A percentile compares a stretch with the other conserved stretches of the same genome.
Conservation (phyloP, 176 grass and related monocot genomes). For the Lolium multiflorum region DNA sequence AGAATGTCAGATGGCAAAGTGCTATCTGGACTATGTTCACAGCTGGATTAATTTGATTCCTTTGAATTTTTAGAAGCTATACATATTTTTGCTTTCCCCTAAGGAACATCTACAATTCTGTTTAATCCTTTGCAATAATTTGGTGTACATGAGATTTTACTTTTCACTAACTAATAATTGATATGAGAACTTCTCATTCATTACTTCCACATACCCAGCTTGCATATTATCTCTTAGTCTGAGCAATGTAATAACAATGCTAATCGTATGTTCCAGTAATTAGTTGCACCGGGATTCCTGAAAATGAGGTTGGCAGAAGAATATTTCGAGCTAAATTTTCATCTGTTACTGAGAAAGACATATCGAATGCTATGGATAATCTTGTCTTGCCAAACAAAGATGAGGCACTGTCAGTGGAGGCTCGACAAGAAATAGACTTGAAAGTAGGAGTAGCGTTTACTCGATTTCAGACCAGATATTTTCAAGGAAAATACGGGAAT, state of each 20-base stretch:
- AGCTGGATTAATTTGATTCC: constrained; percentile 4
- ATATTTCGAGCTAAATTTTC: constrained; percentile 93
- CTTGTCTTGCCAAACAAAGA: constrained; percentile 88
- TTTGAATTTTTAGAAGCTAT: constrained; percentile 19
- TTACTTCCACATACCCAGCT: neutral
- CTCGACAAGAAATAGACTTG: constrained; percentile 98
- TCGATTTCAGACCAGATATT: constrained; percentile 94
- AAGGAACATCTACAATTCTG: neutral
- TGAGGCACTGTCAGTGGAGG: constrained; percentile 86
- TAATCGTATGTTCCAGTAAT: constrained; percentile 68
- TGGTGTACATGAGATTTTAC: constrained; percentile 24
- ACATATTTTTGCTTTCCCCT: neutral
- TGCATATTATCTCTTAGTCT: constrained; percentile 19
- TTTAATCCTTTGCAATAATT: neutral
- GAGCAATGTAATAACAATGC: constrained; percentile 14
- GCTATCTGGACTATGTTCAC: constrained; percentile 10
- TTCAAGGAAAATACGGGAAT: constrained; percentile 98
- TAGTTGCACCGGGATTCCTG: constrained; percentile 79
- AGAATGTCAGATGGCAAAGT: constrained; percentile 19
- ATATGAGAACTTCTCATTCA: constrained; percentile 16
- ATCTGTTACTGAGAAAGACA: constrained; percentile 91
- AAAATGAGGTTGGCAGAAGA: constrained; percentile 77
- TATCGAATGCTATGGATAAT: constrained; percentile 80
- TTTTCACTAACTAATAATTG: constrained; percentile 18
- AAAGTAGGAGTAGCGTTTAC: constrained; percentile 99